phyloP scores from a whole-genome alignment of 257 asterid species.

The Przewalskia tangutica region DNA sequence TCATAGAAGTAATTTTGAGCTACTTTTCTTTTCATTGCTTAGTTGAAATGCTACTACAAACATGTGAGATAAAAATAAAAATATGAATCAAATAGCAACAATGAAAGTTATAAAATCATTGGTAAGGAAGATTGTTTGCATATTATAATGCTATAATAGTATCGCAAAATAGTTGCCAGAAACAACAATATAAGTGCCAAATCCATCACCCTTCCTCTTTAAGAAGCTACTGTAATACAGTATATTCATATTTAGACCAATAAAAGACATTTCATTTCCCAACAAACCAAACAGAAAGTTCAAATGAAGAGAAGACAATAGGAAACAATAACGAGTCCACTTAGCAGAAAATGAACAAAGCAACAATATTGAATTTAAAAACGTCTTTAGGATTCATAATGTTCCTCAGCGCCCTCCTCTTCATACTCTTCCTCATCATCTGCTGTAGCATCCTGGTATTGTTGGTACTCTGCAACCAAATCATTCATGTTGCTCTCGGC shows the following conservation, averaged over 20 bases:
- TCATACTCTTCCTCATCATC: slow-evolving; percentile 48
- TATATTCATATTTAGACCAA: neutral
- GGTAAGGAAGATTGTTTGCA: neutral
- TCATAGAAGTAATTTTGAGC: no score
- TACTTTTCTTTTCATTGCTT: no score
- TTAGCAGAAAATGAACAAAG: neutral
- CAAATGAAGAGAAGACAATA: neutral
- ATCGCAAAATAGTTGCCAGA: neutral
- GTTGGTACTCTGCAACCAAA: slow-evolving; percentile 57
- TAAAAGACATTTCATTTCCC: neutral
- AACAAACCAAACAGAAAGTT: neutral
- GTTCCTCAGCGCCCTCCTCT: slow-evolving; percentile 32
- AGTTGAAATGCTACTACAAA: no score
- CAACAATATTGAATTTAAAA: neutral
- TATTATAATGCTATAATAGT: no score
- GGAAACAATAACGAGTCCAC: neutral
- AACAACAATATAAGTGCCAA: neutral
- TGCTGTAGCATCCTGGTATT: slow-evolving; percentile 55
- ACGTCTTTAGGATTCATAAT: slow-evolving; percentile 21
- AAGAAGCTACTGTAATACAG: neutral
- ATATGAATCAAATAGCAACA: no score
- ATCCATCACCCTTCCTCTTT: neutral
- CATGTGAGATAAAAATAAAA: no score
- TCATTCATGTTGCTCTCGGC: slow-evolving; percentile 72
- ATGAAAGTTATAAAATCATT: neutral